Base-by-base conservation (phyloP, 208 protist species). In the Acanthamoeba lugdunensis region DNA sequence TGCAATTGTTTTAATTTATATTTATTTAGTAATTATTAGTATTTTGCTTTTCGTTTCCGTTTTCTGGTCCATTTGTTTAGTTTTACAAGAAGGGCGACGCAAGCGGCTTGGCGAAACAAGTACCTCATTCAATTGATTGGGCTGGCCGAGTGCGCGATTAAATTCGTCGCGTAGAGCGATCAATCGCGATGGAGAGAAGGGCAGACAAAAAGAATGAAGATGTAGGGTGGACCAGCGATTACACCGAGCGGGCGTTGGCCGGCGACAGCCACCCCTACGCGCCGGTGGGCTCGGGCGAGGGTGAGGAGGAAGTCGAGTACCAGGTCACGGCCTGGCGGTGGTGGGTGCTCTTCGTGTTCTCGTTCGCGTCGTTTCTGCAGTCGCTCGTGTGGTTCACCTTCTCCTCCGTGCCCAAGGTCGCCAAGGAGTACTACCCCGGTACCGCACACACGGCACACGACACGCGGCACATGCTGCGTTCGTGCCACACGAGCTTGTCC, bases 361-460 rank as follows among this genome's bases (percentile, higher is more conserved):
- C 85, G n/a, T 91, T 91, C 65, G 56, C 85, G 14, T 91, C 85
- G 25, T 91, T 91, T 58, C 6, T 56, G 54, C 85, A 91, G 85
- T 91, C 63, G 14, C 85, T 91, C n/a, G 85, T 91, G 37, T 91
- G 85, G 85, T 91, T 91, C 85, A 91, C 85, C 61, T 91, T 91
- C 61, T 91, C 85, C 13, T 91, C 85, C 6, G 85, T 91, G 85
- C 85, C 85, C 85, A 91, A 91, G 45, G 85, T 77, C 18, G 85
- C 23, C 48, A 73, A 75, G 58, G 85, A 67, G 11, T 91, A 77
- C 65, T 91, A 91, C 11, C 65, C 85, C 0, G 56, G 63, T 77
- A 73, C 61, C n/a, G 11, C 33, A 61, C 77, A 33, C 71, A 21
- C 4, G 23, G 2, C 71, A 81, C 71, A 81, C 41, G 37, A 6